These are phyloP conservation scores for Lactifluus rugatus DNA, from an alignment of 768 basidiomycete species.

Conservation along the genomic window DNA sequence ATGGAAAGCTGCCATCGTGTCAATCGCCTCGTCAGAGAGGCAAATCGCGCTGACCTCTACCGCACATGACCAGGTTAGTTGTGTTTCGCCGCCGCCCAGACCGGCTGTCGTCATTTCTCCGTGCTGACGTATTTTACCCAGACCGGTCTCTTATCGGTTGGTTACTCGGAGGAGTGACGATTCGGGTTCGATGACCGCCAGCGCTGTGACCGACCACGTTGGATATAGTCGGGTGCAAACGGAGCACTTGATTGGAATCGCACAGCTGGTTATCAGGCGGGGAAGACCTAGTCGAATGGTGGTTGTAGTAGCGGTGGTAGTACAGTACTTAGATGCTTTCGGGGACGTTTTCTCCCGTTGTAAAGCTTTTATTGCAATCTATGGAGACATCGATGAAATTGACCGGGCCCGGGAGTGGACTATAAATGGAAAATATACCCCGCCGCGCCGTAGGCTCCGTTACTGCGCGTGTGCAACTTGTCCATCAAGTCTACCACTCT, in stretches of 20 bases:
- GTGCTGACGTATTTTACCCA: not conserved
- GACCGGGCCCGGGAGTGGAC: no score
- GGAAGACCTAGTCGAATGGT: not conserved
- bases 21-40: slow-evolving; percentile 44
- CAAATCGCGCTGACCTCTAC: slow-evolving; percentile 28
- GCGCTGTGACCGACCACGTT: not conserved
- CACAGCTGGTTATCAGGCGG: slow-evolving; percentile 1
- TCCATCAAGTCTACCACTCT: no score
- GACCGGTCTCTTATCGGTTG: not conserved
- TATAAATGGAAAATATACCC: not conserved
- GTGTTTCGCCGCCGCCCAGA: not conserved
- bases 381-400: no score
- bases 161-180: not conserved
- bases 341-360: not conserved
- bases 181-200: slow-evolving; percentile 9
- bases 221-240: not conserved
- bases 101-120: slow-evolving; percentile 1
- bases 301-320: not conserved
- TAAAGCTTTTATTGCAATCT: not conserved
- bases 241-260: not conserved
- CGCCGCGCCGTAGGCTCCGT: no score
- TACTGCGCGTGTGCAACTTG: no score
- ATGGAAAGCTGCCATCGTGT: slow-evolving; percentile 70
- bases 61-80: slow-evolving; percentile 16
- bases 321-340: not conserved